Evolutionary conservation across 352 stramenopile genomes (phyloP), one percentile per base, ranked within the genome.

Genomic region (Albugo candida): DNA sequence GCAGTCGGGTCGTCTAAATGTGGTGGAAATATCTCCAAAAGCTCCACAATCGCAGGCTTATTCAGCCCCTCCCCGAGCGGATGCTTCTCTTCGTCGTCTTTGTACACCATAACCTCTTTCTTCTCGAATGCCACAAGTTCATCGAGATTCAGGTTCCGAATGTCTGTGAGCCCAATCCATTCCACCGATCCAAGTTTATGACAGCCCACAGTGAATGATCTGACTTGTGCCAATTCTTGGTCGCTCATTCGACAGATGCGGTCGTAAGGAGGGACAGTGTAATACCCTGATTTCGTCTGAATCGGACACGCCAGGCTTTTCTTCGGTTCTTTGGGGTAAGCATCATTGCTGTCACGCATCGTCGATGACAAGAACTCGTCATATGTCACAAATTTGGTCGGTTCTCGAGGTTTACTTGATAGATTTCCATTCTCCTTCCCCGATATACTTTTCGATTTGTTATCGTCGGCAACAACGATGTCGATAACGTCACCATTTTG

Each of bases 21-120:
- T 6, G 74, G 77, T 16, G 77, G 69, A 58, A 87, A 89, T 19
- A 89, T 68, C 2, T 70, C 68, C 16, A 83, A 45, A 37, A 89
- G 57, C 54, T 89, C 77, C 11, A 91, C 73, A 47, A 87, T 64
- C 21, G 77, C 77, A 4, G 77, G 77, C 19, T 70, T 68, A 60
- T 91, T 91, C 17, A 91, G 47, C 21, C 73, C 75, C 27, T 65
- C 74, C 17, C 77, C 77, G 1, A 80, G 60, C 44, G 65, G 60
- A 47, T 87, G 75, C 50, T 91, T 87, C 50, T 80, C 64, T 46
- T 85, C 75, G 48, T 81, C 69, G 37, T 87, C 75, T 52, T 74
- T 79, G 59, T 83, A 91, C 27, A 91, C 77, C 48, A 87, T 75
- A 12, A 91, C 77, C 46, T 87, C 77, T 45, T 85, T 86, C 60